Conservation (phyloP, 1,139 yeast genomes). For the Saccharomyces pastorianus region DNA sequence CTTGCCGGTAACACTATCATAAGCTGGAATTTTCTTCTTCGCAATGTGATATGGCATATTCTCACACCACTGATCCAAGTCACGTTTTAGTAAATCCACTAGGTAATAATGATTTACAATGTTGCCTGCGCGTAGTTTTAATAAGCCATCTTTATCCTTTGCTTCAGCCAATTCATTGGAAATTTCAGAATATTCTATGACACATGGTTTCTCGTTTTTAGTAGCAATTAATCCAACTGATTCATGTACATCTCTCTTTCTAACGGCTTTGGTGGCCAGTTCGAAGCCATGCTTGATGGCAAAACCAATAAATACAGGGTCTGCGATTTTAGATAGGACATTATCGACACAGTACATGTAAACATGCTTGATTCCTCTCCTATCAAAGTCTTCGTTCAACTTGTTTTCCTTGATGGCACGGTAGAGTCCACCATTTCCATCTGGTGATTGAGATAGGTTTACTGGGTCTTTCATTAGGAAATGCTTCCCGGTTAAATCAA, state of each 20-base stretch:
- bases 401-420: conserved; percentile 65
- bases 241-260: conserved; percentile 82
- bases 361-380: conserved; percentile 74
- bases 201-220: conserved; percentile 70
- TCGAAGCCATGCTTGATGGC: conserved; percentile 59
- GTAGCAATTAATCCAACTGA: conserved; percentile 87
- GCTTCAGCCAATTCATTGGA: conserved; percentile 63
- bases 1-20: conserved; percentile 41
- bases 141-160: conserved; percentile 47
- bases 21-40: conserved; percentile 70
- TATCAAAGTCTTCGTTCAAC: conserved; percentile 57
- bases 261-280: conserved; percentile 88
- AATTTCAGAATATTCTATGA: conserved; percentile 92
- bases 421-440: conserved; percentile 96
- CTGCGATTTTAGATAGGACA: conserved; percentile 85
- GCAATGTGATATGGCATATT: conserved; percentile 90
- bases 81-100: conserved; percentile 52
- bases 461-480: conserved; percentile 53
- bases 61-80: conserved; percentile 65
- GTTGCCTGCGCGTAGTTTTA: conserved; percentile 86
- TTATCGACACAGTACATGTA: conserved; percentile 98
- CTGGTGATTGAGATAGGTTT: conserved; percentile 78
- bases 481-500: conserved; percentile 59
- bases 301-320: conserved; percentile 86
- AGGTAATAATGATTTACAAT: conserved; percentile 96